Base-by-base conservation (phyloP, 768 basidiomycete genomes). In the Lyophyllum shimeji region DNA sequence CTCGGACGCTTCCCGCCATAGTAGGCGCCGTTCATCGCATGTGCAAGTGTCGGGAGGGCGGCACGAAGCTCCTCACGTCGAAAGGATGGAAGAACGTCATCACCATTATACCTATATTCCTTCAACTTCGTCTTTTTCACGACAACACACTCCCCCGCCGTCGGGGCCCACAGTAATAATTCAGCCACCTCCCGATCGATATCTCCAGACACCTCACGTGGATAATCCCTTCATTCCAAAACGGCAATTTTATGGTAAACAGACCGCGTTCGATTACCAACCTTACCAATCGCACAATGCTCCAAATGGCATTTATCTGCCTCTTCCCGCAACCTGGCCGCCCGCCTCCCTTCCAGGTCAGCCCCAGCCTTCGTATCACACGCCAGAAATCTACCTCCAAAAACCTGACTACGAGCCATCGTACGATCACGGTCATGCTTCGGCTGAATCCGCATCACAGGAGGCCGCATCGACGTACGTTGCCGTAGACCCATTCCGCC, bases 401-500 rank as follows among this genome's bases (percentile, higher is more conserved):
- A 9, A 5, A 9, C 29, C 29, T 29, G 4, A 29, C 9, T 4
- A 29, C 29, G 9, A 9, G 9, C 4, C 29, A 29, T 29, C 29
- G 7, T 13, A 13, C 15, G 3, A 37, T 37, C 7, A 13, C 12
- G 34, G 7, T 6, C 34, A 37, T 37, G 7, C 34, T 21, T 11
- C 52, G 13, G 29, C 24, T 18, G 43, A 18, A 8, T 51, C 44
- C 21, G 31, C 33, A 43, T 33, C 39, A 13, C 49, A 46, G 43
- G 34, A 42, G 11, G 27, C 39, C 17, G 5, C 47, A 18, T 17
- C 50, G 9, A 46, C 44, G 15, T 63, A 49, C 39, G 42, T 48
- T 17, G 56, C 62, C 7, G 58, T 63, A 6, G 55, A 63, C 39
- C 62, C 62, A 27, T 63, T 59, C 40, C 55, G 48, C 12, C 18